phyloP scores from a whole-genome alignment of 2,329 filamentous ascomycete genomes.

The Venturia effusa region DNA sequence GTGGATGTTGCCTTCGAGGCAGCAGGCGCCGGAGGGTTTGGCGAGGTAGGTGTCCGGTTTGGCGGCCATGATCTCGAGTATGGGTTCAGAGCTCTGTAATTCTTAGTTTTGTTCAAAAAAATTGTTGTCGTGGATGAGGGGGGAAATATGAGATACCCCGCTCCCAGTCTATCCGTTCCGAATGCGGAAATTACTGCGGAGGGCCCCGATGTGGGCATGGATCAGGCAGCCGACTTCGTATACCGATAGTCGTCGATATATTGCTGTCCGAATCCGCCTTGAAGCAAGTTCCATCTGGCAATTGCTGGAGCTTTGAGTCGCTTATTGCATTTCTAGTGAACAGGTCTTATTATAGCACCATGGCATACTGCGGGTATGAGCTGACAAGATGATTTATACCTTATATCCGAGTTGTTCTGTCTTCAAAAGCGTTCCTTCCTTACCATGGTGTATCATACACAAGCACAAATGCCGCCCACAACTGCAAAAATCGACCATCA shows the following conservation, averaged over 20 bases:
- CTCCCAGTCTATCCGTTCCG: neutral
- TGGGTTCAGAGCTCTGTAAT: neutral
- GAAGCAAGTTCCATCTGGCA: no score
- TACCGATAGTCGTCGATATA: no score
- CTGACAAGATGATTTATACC: neutral
- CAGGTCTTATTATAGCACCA: neutral
- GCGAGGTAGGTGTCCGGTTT: slow-evolving; percentile 14
- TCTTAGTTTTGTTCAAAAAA: neutral
- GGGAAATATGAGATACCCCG: neutral
- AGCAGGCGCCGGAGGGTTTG: slow-evolving; percentile 28
- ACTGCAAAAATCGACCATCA: neutral
- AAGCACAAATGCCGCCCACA: neutral
- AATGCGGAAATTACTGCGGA: neutral
- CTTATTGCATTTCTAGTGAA: neutral
- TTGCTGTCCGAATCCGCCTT: no score
- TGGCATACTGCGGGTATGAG: neutral
- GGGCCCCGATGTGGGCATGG: neutral
- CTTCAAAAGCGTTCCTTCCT: neutral
- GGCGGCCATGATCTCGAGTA: neutral
- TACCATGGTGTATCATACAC: neutral
- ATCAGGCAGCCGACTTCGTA: no score
- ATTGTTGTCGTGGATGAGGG: neutral
- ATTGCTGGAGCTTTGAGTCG: no score
- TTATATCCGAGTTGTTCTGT: neutral
- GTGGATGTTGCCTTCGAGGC: slow-evolving; percentile 30